A percentile compares a stretch with the other conserved stretches of the same genome.
Evolutionary conservation across 306 rosid genomes (phyloP).

Genomic region (cucumber (Cucumis sativus)): DNA sequence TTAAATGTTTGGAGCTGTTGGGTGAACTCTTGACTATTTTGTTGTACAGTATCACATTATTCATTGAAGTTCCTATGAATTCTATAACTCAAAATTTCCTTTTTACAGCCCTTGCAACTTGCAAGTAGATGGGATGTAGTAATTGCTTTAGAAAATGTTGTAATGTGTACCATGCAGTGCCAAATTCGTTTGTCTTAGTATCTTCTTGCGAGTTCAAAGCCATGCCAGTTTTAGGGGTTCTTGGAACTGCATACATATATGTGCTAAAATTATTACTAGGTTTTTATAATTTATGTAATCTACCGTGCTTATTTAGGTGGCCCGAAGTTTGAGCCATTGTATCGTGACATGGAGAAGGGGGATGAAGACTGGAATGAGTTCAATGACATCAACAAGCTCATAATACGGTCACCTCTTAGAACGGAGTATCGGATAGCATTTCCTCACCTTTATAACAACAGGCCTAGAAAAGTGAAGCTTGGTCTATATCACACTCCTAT

Average conservation of each 20-base stretch:
- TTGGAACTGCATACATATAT: not conserved
- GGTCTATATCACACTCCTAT: constrained; percentile 89
- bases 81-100: not conserved
- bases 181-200: not conserved
- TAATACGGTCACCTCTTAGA: constrained; percentile 95
- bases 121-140: not conserved
- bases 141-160: not conserved
- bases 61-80: not conserved
- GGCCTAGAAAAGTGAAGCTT: constrained; percentile 98
- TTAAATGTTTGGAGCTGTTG: not conserved
- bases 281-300: not conserved
- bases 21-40: not conserved
- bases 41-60: not conserved
- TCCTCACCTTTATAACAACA: constrained; percentile 95
- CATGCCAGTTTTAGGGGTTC: not conserved
- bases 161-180: not conserved
- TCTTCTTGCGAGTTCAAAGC: not conserved
- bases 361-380: constrained; percentile 99
- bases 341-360: constrained; percentile 99
- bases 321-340: constrained; percentile 96
- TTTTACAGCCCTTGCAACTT: not conserved
- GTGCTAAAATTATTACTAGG: not conserved
- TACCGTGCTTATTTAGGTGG: constrained; percentile 45
- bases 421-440: constrained; percentile 96
- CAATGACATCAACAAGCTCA: constrained; percentile 94